Evolutionary conservation across 2,329 filamentous ascomycete genomes (phyloP), one percentile per base, ranked within the genome.

Genomic region (Tolypocladium album): DNA sequence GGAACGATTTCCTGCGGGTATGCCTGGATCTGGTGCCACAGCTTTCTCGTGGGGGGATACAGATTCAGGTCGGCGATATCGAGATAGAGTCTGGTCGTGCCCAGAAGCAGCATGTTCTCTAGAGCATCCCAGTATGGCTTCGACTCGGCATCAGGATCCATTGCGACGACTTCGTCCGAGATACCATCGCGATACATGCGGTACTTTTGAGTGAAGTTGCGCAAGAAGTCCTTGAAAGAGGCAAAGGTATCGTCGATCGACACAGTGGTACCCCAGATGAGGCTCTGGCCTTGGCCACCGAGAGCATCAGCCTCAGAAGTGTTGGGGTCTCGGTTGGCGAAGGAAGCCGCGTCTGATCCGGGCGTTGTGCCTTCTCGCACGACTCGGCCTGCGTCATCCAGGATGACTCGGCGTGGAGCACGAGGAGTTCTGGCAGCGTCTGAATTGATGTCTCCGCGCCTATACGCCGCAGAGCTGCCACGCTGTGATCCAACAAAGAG

Each of bases 201-300:
- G 70, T 99, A 97, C 74, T 97, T 97, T 66, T 85, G 87, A 62
- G 92, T 90, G 68, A 94, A 99, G 71, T 96, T 95, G 70, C 87
- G 85, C 36, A 99, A 78, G 69, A 99, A 99, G 64, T 94, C 92
- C 70, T 94, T 93, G 79, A 97, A 96, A 0, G 87, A 82, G 58
- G 86, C 84, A 73, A 95, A 89, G 0, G 91, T 92, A 71, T 97
- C 92, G 62, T 90, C 86, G 58, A 99, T 88, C 6, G 93, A 96
- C 57, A 99, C 90, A 45, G 96, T 97, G 52, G 94, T 99, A 72
- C 94, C 94, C 94, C 94, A 99, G 64, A 99, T 93, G 61, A 95
- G 85, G 66, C 88, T 86, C 60, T 88, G 88, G 45, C 89, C 90
- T 61, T 85, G 85, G 2, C 92, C 94, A 45, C 92, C 93, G 47